Percentiles rank a stretch among this genome's conserved stretches.
These are phyloP conservation scores for Ceratopteris richardii DNA, from an alignment of 75 land plant species.

Conservation along the genomic window DNA sequence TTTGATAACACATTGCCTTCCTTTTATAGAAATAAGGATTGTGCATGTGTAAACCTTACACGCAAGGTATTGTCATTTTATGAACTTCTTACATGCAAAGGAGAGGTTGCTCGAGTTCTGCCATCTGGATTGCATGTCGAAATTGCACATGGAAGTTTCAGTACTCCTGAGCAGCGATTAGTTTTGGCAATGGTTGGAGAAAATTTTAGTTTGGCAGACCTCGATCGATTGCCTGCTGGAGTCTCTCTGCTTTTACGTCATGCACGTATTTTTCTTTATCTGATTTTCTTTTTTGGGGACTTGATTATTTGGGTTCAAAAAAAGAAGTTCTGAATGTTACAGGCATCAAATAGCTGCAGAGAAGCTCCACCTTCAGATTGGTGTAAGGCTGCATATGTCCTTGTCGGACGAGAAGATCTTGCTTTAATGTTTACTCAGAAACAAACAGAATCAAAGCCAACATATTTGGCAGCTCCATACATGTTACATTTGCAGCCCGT, in stretches of 20 bases:
- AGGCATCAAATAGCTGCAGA: constrained; percentile 89
- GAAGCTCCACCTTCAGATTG: constrained; percentile 90
- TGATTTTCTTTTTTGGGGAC: background rate
- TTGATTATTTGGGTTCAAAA: too few species aligned
- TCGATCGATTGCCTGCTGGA: constrained; percentile 86
- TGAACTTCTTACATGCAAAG: constrained; percentile 53
- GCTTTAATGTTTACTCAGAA: constrained; percentile 33
- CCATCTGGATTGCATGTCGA: constrained; percentile 57
- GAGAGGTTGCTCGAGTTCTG: constrained; percentile 32
- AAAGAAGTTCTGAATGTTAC: background rate
- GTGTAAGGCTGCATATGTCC: constrained; percentile 90
- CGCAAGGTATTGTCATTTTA: constrained; percentile 80
- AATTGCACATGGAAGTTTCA: constrained; percentile 51
- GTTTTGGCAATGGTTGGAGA: constrained; percentile 97
- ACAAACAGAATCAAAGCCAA: constrained; percentile 21
- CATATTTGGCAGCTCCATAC: constrained; percentile 71
- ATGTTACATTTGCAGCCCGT: constrained; percentile 81
- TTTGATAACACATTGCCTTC: constrained; percentile 39
- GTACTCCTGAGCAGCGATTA: constrained; percentile 51
- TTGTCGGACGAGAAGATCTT: constrained; percentile 93
- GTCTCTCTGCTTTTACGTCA: constrained; percentile 92
- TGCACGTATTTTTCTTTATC: constrained; percentile 33
- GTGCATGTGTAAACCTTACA: constrained; percentile 56
- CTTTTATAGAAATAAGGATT: constrained; percentile 35
- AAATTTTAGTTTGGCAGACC: constrained; percentile 71